Evolutionary conservation across 2,329 filamentous ascomycete genomes (phyloP), one percentile per base, ranked within the genome.

Genomic region (Monilinia fructicola): DNA sequence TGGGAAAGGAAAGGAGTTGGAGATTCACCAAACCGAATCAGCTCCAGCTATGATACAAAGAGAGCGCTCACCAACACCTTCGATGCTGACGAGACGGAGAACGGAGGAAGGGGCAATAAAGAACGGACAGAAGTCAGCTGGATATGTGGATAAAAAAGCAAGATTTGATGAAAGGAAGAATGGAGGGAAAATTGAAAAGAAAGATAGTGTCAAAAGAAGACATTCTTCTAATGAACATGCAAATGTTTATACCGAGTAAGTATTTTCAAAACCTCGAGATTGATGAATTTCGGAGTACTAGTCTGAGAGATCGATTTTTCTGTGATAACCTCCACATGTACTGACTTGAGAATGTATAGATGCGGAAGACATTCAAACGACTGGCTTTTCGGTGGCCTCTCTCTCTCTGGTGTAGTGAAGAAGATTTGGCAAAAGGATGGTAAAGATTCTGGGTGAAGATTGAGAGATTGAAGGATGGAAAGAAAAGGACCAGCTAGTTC

Each of bases 361-460:
- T 65, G 68, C 53, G 68, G 68, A 18, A 58, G 68, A 61, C 68
- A 69, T 64, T 63, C 66, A 14, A 56, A 69, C 44, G 68, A 68
- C 7, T 69, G 68, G 68, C 26, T 69, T 16, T 69, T 69, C n/a
- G 66, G 68, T 7, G 67, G 67, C 9, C 63, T 68, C 21, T 63
- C 68, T 4, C 23, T 67, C 11, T 35, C 58, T 2, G 54, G 53
- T 23, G 59, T 31, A 53, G 58, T 69, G 12, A 69, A 67, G 54
- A 65, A 55, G 14, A 67, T 69, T 21, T 68, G 65, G 67, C 54
- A 68, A 18, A 68, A 56, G 54, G 66, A 64, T 16, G 52, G 52
- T 7, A 64, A 56, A 28, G 65, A 64, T 38, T 65, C 63, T 6
- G 63, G 54, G 0, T 65, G 46, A 65, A 53, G 7, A 10, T n/a